Percentiles rank a stretch among this genome's conserved stretches.
Evolutionary conservation across 2,329 filamentous ascomycete genomes (phyloP).

Genomic region (Epichloe uncinata): DNA sequence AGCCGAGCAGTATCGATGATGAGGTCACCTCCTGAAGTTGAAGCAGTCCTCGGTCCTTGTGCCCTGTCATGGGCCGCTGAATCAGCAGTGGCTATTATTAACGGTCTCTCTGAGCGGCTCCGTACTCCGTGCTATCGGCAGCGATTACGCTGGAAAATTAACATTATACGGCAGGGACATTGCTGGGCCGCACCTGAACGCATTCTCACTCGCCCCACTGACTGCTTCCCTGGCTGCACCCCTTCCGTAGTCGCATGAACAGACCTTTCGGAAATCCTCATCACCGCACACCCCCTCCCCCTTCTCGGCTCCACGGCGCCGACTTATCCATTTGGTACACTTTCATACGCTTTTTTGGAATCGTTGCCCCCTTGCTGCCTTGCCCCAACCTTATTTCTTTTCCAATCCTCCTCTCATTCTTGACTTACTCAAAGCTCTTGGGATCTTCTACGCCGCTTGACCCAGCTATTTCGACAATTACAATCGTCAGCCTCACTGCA

Average conservation of each 20-base stretch:
- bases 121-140: no score
- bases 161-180: background rate
- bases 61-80: no score
- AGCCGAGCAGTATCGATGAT: no score
- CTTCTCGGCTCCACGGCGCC: constrained; percentile 21
- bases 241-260: background rate
- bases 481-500: background rate
- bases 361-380: constrained; percentile 9
- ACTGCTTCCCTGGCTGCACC: background rate
- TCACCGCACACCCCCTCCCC: constrained; percentile 10
- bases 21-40: no score
- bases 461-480: background rate
- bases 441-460: background rate
- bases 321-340: constrained; percentile 17
- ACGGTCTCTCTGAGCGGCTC: no score
- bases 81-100: no score
- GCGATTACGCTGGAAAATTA: no score
- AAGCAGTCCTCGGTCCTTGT: no score
- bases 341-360: constrained; percentile 8
- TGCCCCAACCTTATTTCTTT: constrained; percentile 10
- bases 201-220: background rate
- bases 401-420: constrained; percentile 5
- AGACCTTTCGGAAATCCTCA: background rate
- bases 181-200: background rate
- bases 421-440: background rate